phyloP scores from a whole-genome alignment of 1,139 yeast species.

The Meyerozyma smithsonii region DNA sequence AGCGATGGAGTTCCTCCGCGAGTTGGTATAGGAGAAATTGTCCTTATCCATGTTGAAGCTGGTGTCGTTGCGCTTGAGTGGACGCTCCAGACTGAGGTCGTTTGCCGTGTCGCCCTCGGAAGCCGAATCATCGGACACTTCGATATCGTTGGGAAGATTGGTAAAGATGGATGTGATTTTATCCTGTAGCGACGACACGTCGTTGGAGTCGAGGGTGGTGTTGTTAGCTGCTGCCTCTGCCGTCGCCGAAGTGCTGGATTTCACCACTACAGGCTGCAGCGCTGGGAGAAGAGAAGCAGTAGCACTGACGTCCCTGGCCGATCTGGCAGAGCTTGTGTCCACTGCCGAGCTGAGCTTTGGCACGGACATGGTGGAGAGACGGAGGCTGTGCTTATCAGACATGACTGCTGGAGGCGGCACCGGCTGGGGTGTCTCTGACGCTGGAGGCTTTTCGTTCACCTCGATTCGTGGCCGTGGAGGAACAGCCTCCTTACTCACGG shows the following conservation, averaged over 20 bases:
- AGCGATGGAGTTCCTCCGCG: conserved; percentile 3
- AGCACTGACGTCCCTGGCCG: not conserved
- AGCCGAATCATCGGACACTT: conserved; percentile 45
- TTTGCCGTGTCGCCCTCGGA: conserved; percentile 36
- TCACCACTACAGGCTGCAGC: not conserved
- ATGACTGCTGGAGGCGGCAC: conserved; percentile 19
- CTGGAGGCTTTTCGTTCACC: not conserved
- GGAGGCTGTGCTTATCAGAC: conserved; percentile 27
- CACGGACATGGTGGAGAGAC: conserved; percentile 20
- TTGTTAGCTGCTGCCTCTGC: not conserved
- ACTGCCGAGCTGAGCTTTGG: conserved; percentile 3
- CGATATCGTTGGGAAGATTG: conserved; percentile 46
- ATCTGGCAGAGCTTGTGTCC: conserved; percentile 3
- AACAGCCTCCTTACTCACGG: not conserved
- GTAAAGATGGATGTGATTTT: conserved; percentile 38
- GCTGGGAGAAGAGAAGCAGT: not conserved
- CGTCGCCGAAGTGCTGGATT: conserved; percentile 3
- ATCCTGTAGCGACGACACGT: conserved; percentile 15
- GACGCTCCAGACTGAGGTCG: conserved; percentile 4
- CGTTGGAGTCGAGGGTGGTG: not conserved
- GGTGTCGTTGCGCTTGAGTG: conserved; percentile 8
- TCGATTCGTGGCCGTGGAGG: not conserved
- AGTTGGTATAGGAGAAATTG: not conserved
- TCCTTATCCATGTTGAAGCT: conserved; percentile 7
- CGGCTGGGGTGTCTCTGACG: not conserved